These are phyloP conservation scores for Phaffia rhodozyma DNA, from an alignment of 1,284 basidiomycete species.

Conservation along the genomic window DNA sequence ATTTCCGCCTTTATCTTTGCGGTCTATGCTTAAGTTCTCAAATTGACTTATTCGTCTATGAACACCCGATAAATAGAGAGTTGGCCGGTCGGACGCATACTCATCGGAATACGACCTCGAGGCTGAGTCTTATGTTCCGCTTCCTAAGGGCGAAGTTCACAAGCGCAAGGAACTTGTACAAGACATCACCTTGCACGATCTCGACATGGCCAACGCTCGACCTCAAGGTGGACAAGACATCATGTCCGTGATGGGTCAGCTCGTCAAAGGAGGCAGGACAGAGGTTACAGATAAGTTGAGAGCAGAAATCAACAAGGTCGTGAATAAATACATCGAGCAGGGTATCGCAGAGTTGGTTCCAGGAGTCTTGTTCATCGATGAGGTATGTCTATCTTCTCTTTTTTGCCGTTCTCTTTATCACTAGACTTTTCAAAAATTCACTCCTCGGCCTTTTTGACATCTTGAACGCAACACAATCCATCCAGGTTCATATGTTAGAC, in stretches of 20 bases:
- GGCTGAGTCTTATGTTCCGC: constrained; percentile 93
- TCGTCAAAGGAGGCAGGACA: constrained; percentile 86
- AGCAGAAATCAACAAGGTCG: constrained; percentile 95
- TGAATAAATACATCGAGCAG: constrained; percentile 93
- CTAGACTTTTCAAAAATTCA: neutral
- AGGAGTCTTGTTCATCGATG: constrained; percentile 96
- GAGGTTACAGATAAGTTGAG: constrained; percentile 96
- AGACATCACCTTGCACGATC: constrained; percentile 89
- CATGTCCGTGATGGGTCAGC: constrained; percentile 96
- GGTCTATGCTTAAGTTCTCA: too few species aligned
- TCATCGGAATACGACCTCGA: constrained; percentile 98
- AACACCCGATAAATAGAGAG: constrained; percentile 46
- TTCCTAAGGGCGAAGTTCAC: constrained; percentile 97
- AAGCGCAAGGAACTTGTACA: constrained; percentile 96
- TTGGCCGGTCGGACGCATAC: constrained; percentile 94
- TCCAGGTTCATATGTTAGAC: constrained; percentile 95
- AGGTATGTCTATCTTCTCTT: constrained; percentile 45
- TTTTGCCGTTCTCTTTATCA: neutral
- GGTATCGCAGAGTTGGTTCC: constrained; percentile 96
- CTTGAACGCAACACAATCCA: neutral
- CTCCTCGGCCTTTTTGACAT: neutral
- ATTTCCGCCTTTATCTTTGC: neutral
- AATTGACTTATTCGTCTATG: neutral
- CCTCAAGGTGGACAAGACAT: constrained; percentile 88
- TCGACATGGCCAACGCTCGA: constrained; percentile 92